Conservation (phyloP, 2,329 filamentous ascomycete genomes). For the Exophiala spinifera region DNA sequence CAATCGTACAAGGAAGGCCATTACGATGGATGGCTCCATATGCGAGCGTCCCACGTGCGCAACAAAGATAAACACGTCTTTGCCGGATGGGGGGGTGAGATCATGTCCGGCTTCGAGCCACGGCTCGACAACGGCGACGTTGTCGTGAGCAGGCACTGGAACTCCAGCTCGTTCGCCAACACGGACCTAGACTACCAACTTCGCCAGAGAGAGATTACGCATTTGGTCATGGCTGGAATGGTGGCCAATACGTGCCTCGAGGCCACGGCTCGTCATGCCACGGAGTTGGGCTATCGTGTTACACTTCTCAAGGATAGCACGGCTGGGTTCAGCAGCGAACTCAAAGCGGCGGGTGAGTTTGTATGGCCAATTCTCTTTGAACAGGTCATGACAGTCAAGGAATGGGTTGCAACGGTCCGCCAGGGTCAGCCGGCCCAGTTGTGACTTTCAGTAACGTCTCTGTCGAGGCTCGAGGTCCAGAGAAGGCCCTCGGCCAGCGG, state of each 20-base stretch:
- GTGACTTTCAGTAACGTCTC: too few species aligned
- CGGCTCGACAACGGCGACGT: slow-evolving; percentile 31
- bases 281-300: too few species aligned
- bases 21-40: slow-evolving; percentile 33
- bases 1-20: slow-evolving; percentile 30
- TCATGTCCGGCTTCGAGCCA: slow-evolving; percentile 33
- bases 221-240: slow-evolving; percentile 35
- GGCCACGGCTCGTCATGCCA: slow-evolving; percentile 36
- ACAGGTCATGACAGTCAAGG: too few species aligned
- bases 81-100: slow-evolving; percentile 34
- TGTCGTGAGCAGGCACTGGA: slow-evolving; percentile 36
- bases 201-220: slow-evolving; percentile 33
- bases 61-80: slow-evolving; percentile 28
- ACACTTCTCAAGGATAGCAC: too few species aligned
- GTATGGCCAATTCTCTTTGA: too few species aligned
- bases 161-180: slow-evolving; percentile 35
- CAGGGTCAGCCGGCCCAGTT: too few species aligned
- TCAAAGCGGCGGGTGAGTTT: too few species aligned
- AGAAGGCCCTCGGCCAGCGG: too few species aligned
- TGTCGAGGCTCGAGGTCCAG: too few species aligned
- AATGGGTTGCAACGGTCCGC: too few species aligned
- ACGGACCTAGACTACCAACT: slow-evolving; percentile 39
- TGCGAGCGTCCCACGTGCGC: slow-evolving; percentile 24
- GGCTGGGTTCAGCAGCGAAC: too few species aligned
- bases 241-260: slow-evolving; percentile 37